Conservation (phyloP, 768 basidiomycete genomes). For the Boletus insuetus region DNA sequence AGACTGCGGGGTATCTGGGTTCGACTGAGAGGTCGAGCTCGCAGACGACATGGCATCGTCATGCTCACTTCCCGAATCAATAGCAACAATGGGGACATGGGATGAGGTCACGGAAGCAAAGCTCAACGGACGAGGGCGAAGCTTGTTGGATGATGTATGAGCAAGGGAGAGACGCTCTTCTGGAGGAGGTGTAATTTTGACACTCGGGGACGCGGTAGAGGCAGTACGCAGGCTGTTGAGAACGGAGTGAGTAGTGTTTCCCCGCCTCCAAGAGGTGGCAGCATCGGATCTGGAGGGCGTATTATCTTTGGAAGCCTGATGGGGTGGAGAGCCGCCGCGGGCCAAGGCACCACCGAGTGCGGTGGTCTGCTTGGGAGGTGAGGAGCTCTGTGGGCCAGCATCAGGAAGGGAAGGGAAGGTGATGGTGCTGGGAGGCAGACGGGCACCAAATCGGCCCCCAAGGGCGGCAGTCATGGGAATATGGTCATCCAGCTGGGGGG, state of each 20-base stretch:
- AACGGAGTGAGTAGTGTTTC: constrained; percentile 65
- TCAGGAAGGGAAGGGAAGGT: constrained; percentile 42
- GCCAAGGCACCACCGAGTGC: constrained; percentile 71
- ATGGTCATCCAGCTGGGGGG: constrained; percentile 46
- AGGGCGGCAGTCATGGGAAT: constrained; percentile 81
- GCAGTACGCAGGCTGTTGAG: constrained; percentile 61
- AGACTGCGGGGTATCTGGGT: constrained; percentile 75
- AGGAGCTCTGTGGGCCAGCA: constrained; percentile 36
- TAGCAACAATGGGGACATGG: constrained; percentile 46
- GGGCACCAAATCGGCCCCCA: constrained; percentile 73
- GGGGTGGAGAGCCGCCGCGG: constrained; percentile 52
- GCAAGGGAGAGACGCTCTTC: constrained; percentile 54
- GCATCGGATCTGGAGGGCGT: constrained; percentile 79
- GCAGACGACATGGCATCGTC: constrained; percentile 57
- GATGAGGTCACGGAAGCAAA: constrained; percentile 53
- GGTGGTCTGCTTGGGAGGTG: constrained; percentile 57
- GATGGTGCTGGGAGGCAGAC: constrained; percentile 41
- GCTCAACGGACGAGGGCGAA: constrained; percentile 67
- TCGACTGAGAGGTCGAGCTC: constrained; percentile 60
- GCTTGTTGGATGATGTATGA: constrained; percentile 30
- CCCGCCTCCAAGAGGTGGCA: constrained; percentile 79
- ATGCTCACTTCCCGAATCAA: constrained; percentile 55
- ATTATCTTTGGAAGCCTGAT: constrained; percentile 33
- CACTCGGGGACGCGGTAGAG: constrained; percentile 53
- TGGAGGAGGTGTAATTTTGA: constrained; percentile 74